Evolutionary conservation across 352 stramenopile species (phyloP).

Genomic region (Thraustotheca clavata): DNA sequence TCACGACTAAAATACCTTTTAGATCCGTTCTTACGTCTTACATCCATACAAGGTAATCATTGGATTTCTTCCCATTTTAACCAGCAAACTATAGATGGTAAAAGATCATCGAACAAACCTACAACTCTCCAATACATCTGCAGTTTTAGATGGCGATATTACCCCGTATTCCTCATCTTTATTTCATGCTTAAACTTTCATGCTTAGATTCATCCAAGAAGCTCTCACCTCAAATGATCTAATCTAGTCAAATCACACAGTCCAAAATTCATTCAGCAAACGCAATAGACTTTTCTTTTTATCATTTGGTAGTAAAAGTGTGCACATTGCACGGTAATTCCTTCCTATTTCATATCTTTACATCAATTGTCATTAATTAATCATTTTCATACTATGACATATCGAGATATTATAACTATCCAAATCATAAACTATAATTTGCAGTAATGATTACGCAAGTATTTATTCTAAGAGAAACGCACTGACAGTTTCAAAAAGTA

Average conservation of each 20-base stretch:
- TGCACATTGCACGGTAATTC: too few relatives aligned
- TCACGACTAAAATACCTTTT: slow-evolving; percentile 36
- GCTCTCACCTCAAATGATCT: slow-evolving; percentile 43
- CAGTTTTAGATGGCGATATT: slow-evolving; percentile 88
- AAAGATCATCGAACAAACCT: slow-evolving; percentile 93
- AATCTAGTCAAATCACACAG: too few relatives aligned
- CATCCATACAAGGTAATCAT: slow-evolving; percentile 89
- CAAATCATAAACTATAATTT: too few relatives aligned
- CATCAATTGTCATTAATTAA: too few relatives aligned
- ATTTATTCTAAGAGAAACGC: too few relatives aligned
- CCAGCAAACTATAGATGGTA: slow-evolving; percentile 57
- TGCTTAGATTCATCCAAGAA: slow-evolving; percentile 54
- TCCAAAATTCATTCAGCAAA: too few relatives aligned
- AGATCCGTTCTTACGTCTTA: slow-evolving; percentile 97
- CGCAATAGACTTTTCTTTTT: too few relatives aligned
- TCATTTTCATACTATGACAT: too few relatives aligned
- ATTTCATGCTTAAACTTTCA: background rate
- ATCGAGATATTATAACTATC: too few relatives aligned
- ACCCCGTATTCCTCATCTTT: slow-evolving; percentile 29
- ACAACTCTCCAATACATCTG: slow-evolving; percentile 76
- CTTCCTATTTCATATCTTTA: too few relatives aligned
- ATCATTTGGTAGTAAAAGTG: too few relatives aligned
- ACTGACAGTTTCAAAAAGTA: slow-evolving; percentile 6
- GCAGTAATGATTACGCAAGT: too few relatives aligned
- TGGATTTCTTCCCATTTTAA: background rate